Conservation (phyloP, 1,139 yeast species). For the Taphrina confusa region DNA sequence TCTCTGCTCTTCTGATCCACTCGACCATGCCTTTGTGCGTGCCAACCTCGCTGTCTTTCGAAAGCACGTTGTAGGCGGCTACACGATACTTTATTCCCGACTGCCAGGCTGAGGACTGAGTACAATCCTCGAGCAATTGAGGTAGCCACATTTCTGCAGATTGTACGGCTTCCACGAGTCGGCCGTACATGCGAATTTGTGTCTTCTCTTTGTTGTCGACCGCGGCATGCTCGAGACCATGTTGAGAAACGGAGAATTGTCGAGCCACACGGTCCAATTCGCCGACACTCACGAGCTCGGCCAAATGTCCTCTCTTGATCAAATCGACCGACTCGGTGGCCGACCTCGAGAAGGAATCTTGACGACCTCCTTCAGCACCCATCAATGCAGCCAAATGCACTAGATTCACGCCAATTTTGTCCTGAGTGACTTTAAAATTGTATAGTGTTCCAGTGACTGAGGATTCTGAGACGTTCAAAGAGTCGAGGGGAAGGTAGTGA, state of each 20-base stretch:
- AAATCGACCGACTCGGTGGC: constrained; percentile 6
- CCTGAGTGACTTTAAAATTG: neutral
- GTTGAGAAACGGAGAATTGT: neutral
- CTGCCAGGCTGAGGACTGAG: constrained; percentile 12
- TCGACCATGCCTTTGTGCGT: neutral
- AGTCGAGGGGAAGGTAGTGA: constrained; percentile 13
- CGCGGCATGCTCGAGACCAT: neutral
- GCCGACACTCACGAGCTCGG: neutral
- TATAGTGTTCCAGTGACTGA: constrained; percentile 8
- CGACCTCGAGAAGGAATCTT: neutral
- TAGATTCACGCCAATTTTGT: neutral
- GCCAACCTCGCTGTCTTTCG: neutral
- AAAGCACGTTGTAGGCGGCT: neutral
- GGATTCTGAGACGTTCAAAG: neutral
- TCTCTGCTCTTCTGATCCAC: constrained; percentile 1
- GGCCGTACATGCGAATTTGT: neutral
- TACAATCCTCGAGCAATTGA: constrained; percentile 9
- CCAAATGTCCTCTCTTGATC: neutral
- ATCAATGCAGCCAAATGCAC: constrained; percentile 9
- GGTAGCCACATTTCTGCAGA: constrained; percentile 9
- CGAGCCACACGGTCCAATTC: neutral
- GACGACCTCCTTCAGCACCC: constrained; percentile 15
- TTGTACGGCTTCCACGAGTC: neutral
- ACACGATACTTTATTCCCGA: neutral
- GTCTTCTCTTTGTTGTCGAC: neutral